Percentiles rank a stretch among this genome's conserved stretches.
These are phyloP conservation scores for Fragaria nilgerrensis DNA, from an alignment of 306 rosid species.

Conservation along the genomic window DNA sequence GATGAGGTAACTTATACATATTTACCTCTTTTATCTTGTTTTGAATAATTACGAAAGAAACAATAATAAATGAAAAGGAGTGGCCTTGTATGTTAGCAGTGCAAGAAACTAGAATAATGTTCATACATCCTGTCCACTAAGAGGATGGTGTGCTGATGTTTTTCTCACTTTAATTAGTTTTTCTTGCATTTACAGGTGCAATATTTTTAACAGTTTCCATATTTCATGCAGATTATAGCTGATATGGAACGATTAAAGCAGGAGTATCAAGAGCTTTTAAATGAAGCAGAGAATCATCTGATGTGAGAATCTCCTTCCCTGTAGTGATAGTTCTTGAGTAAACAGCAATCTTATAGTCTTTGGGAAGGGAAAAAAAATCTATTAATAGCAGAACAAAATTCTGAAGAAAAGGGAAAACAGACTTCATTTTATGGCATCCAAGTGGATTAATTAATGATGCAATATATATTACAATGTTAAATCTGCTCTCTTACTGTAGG, in stretches of 20 bases:
- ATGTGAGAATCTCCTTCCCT: slow-evolving; percentile 47
- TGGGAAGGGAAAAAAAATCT: neutral
- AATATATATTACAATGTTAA: neutral
- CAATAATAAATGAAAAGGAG: neutral
- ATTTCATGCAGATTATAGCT: slow-evolving; percentile 63
- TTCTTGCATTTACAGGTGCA: neutral
- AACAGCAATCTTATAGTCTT: slow-evolving; percentile 6
- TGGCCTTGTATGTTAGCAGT: neutral
- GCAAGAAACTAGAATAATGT: neutral
- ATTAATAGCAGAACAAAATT: neutral
- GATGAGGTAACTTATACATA: slow-evolving; percentile 63
- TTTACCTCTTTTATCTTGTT: neutral
- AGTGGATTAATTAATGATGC: neutral
- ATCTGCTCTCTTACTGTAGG: neutral
- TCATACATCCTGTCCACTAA: neutral
- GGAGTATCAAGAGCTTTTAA: slow-evolving; percentile 55
- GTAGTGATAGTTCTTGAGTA: neutral
- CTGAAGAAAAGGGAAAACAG: neutral
- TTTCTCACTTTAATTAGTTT: neutral
- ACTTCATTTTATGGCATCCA: neutral
- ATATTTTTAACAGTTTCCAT: neutral
- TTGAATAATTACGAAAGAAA: neutral
- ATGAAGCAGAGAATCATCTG: slow-evolving; percentile 52
- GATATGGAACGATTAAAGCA: slow-evolving; percentile 87
- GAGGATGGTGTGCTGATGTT: neutral